Evolutionary conservation across 345 rosid genomes (phyloP), one percentile per base, ranked within the genome.

Genomic region (Eucalyptus melliodora): DNA sequence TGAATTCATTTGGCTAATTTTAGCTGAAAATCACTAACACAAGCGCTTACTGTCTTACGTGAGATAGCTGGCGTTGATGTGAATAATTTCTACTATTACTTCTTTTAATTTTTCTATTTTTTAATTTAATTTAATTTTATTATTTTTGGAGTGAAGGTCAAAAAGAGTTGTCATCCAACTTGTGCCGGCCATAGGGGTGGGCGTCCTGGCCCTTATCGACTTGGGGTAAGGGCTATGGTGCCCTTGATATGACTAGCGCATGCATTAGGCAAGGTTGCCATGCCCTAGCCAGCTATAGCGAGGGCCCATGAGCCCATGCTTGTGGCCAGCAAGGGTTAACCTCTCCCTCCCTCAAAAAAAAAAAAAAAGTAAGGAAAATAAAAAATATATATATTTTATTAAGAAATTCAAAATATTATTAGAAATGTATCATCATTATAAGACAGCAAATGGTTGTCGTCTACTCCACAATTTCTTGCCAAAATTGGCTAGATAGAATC

Each of bases 31-130:
- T 24, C 6, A 24, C 13, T 56, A 56, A 56, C 13, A 56, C 13
- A 2, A 3, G 23, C 0, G 6, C 1, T 26, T 0, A 56, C 30
- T 56, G 2, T 56, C 3, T 56, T 56, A 56, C 3, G 0, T 56
- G 62, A 6, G 13, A 56, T 9, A 24, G 3, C 1, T 2, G 1
- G 3, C 11, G 1, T 1, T 55, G 1, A 56, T 56, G 30, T 56
- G 6, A 24, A 56, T 4, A 56, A 9, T 56, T 56, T 56, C 2
- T 23, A 56, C 4, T 56, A 55, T 23, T 53, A 53, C 19, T 53
- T 3, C 16, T 19, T 53, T 53, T 53, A 17, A 17, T 7, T 17
- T 7, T 50, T 13, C 6, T 49, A 14, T 1, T 14, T 14, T 17
- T 17, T 2, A 14, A 5, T 53, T 51, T 1, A 16, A 49, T 49